phyloP scores from a whole-genome alignment of 2,329 filamentous ascomycete species.

The Talaromyces sp. region DNA sequence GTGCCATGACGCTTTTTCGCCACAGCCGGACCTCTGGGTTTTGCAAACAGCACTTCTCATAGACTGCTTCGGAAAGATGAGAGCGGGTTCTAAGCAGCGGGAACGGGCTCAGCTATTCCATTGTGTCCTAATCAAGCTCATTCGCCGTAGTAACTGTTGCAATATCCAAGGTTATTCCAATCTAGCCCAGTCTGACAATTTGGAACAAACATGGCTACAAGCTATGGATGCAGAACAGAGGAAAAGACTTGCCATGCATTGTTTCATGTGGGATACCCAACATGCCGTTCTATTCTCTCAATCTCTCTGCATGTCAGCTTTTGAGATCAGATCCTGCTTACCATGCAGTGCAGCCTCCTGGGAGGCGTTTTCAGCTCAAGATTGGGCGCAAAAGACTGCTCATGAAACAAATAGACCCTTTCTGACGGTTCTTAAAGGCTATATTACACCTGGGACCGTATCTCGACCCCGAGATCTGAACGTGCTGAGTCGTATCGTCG shows the following conservation, averaged over 20 bases:
- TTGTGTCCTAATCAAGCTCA: constrained; percentile 54
- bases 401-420: constrained; percentile 44
- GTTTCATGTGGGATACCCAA: constrained; percentile 66
- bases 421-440: constrained; percentile 54
- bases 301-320: constrained; percentile 63
- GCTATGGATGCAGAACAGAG: constrained; percentile 58
- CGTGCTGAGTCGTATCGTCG: constrained; percentile 51
- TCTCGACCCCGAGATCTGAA: constrained; percentile 45
- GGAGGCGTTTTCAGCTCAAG: constrained; percentile 55
- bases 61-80: constrained; percentile 63
- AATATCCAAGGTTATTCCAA: constrained; percentile 39
- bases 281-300: constrained; percentile 65
- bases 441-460: constrained; percentile 47
- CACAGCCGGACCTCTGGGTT: constrained; percentile 60
- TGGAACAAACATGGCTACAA: constrained; percentile 50
- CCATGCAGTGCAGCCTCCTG: constrained; percentile 56
- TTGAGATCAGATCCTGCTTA: constrained; percentile 57
- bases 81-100: constrained; percentile 61
- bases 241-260: constrained; percentile 58
- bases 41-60: constrained; percentile 60
- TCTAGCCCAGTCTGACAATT: constrained; percentile 35
- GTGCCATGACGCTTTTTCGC: constrained; percentile 54
- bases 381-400: constrained; percentile 48
- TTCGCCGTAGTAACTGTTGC: constrained; percentile 53
- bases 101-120: constrained; percentile 62